Percentiles rank a stretch among this genome's conserved stretches.
phyloP scores from a whole-genome alignment of 2,329 filamentous ascomycete genomes.

The Sporothrix sp. region DNA sequence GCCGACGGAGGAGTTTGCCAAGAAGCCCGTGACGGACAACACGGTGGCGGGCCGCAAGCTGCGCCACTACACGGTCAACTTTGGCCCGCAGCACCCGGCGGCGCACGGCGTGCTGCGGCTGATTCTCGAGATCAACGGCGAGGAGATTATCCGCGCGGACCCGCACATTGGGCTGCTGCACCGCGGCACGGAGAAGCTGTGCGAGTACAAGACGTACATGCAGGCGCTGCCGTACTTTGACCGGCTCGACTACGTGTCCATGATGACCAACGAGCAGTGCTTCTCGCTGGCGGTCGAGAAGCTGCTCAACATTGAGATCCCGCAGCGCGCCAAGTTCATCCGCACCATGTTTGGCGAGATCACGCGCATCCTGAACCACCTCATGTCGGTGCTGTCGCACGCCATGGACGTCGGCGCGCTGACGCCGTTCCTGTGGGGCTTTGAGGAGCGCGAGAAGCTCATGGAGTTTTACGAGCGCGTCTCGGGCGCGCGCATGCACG shows the following conservation, averaged over 20 bases:
- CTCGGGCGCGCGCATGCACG: conserved; percentile 92
- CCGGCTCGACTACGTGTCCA: conserved; percentile 95
- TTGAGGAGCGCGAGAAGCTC: conserved; percentile 98
- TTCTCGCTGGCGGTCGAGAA: conserved; percentile 95
- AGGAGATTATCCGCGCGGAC: conserved; percentile 93
- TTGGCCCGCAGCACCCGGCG: conserved; percentile 95
- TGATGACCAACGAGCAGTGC: conserved; percentile 99
- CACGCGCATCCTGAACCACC: conserved; percentile 87
- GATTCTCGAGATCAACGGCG: conserved; percentile 95
- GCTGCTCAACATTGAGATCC: conserved; percentile 92
- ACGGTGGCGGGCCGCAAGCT: conserved; percentile 64
- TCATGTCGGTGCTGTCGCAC: conserved; percentile 96
- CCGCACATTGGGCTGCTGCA: conserved; percentile 95
- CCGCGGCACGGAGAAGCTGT: conserved; percentile 96
- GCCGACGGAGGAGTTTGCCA: conserved; percentile 25
- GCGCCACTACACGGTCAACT: conserved; percentile 98
- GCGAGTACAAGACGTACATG: conserved; percentile 99
- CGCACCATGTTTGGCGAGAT: conserved; percentile 92
- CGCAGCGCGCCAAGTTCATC: conserved; percentile 93
- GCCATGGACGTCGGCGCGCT: conserved; percentile 98
- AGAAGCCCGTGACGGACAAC: conserved; percentile 39
- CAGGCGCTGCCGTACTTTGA: conserved; percentile 98
- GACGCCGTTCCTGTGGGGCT: conserved; percentile 98
- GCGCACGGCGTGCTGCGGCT: conserved; percentile 95
- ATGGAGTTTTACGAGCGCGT: conserved; percentile 99